Base-by-base conservation (phyloP, 257 asterid species). In the Ophiorrhiza pumila region DNA sequence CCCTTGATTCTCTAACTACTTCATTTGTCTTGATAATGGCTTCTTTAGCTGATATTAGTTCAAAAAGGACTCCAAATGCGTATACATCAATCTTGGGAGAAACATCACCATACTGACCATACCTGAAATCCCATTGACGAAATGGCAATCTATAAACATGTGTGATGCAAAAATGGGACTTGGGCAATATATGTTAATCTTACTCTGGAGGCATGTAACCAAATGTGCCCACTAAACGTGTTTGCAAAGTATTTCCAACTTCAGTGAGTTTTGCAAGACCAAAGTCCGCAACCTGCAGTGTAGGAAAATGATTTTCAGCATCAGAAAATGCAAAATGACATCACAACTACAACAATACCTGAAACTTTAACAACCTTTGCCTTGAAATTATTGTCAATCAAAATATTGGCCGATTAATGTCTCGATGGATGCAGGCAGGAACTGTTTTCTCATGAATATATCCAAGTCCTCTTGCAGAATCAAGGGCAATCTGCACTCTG, bases 161-260 rank as follows among this genome's bases (percentile, higher is more conserved):
- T n/a, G n/a, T n/a, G n/a, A 29, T n/a, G n/a, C n/a, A 29, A 18
- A 46, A 20, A 67, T 9, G 23, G 8, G 2, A 53, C 20, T 39
- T 25, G 1, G 17, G 1, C 9, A 37, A n/a, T n/a, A n/a, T n/a
- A 6, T 7, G 60, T 20, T 57, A 41, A 59, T 42, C 88, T 76
- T 83, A 92, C 96, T 90, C 98, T 5, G 96, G 96, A 67, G 96
- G 88, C 96, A 92, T 87, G 87, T 92, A 92, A 52, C 98, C 96
- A 32, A 90, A 90, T 3, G 98, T 92, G 27, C 98, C 98, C 59
- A 90, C 91, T 3, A 92, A 89, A 55, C 96, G 92, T 37, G 96
- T 90, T 66, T 86, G 91, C 46, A 88, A 37, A 41, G 98, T 79
- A 71, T 91, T 83, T 35, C 95, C 98, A 27, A 85, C 93, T 81